Conservation (phyloP, 2,329 filamentous ascomycete species). For the Ascochyta clinopodiicola region DNA sequence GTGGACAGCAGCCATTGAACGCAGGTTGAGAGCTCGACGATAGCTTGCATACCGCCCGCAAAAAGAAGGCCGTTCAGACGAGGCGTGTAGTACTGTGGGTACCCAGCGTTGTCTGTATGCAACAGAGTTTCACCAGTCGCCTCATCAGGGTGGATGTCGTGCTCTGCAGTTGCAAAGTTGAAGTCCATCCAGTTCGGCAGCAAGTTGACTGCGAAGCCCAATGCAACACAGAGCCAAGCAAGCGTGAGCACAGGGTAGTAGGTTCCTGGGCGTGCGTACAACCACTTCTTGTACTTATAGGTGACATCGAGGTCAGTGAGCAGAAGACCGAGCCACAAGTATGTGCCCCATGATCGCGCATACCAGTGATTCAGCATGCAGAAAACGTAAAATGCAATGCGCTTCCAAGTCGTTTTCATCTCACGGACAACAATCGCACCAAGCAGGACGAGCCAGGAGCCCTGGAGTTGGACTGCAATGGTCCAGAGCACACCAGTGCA, state of each 20-base stretch:
- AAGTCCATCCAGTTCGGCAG: slow-evolving; percentile 47
- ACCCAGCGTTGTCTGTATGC: slow-evolving; percentile 45
- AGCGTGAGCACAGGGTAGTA: slow-evolving; percentile 49
- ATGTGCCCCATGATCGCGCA: slow-evolving; percentile 54
- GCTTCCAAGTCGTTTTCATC: slow-evolving; percentile 55
- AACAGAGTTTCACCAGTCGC: slow-evolving; percentile 47
- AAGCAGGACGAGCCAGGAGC: slow-evolving; percentile 54
- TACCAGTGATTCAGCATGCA: slow-evolving; percentile 57
- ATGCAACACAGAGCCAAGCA: slow-evolving; percentile 37
- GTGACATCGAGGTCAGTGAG: slow-evolving; percentile 57
- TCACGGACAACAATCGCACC: slow-evolving; percentile 54
- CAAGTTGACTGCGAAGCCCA: slow-evolving; percentile 47
- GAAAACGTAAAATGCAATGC: slow-evolving; percentile 54
- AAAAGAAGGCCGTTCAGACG: slow-evolving; percentile 54
- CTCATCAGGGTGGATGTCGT: slow-evolving; percentile 53
- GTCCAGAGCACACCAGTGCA: slow-evolving; percentile 60
- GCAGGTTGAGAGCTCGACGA: slow-evolving; percentile 43
- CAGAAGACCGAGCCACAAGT: slow-evolving; percentile 54
- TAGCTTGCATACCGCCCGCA: slow-evolving; percentile 47
- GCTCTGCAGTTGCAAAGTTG: slow-evolving; percentile 51
- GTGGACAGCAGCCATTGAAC: slow-evolving; percentile 53
- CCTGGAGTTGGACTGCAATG: slow-evolving; percentile 58
- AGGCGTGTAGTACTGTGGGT: slow-evolving; percentile 54
- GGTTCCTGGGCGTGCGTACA: slow-evolving; percentile 42
- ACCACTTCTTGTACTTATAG: slow-evolving; percentile 52